Evolutionary conservation across 176 grass and related monocot species (phyloP).

Genomic region (Musa itinerans): DNA sequence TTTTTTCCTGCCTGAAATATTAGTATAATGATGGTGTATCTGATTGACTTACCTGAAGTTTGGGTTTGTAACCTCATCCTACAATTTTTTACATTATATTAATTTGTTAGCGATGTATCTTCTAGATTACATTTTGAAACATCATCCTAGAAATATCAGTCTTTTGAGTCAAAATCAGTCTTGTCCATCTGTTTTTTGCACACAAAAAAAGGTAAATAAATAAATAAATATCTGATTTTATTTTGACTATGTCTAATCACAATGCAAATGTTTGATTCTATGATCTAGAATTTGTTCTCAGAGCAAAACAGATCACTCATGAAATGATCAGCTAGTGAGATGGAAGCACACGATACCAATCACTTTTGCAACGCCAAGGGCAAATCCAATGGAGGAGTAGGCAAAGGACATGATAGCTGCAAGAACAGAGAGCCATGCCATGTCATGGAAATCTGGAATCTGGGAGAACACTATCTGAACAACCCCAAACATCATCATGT

Average conservation of each 20-base stretch:
- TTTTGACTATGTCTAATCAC: background rate
- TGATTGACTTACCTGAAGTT: too few relatives aligned
- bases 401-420: slow-evolving; percentile 79
- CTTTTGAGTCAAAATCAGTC: too few relatives aligned
- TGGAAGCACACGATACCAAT: slow-evolving; percentile 34
- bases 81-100: too few relatives aligned
- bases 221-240: too few relatives aligned
- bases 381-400: slow-evolving; percentile 62
- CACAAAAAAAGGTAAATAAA: too few relatives aligned
- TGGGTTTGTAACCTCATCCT: too few relatives aligned
- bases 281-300: background rate
- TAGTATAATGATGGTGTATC: too few relatives aligned
- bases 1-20: too few relatives aligned
- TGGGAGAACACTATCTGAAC: slow-evolving; percentile 58
- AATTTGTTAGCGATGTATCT: too few relatives aligned
- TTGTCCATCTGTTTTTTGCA: too few relatives aligned
- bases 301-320: background rate
- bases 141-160: too few relatives aligned
- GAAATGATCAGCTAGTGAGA: background rate
- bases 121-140: too few relatives aligned
- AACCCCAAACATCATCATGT: slow-evolving; percentile 61
- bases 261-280: background rate
- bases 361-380: slow-evolving; percentile 43
- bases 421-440: slow-evolving; percentile 75
- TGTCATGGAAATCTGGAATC: slow-evolving; percentile 72